A percentile compares a stretch with the other conserved stretches of the same genome.
These are phyloP conservation scores for Saksenaea vasiformis DNA, from an alignment of 371 early-diverging fungal species.

Conservation along the genomic window DNA sequence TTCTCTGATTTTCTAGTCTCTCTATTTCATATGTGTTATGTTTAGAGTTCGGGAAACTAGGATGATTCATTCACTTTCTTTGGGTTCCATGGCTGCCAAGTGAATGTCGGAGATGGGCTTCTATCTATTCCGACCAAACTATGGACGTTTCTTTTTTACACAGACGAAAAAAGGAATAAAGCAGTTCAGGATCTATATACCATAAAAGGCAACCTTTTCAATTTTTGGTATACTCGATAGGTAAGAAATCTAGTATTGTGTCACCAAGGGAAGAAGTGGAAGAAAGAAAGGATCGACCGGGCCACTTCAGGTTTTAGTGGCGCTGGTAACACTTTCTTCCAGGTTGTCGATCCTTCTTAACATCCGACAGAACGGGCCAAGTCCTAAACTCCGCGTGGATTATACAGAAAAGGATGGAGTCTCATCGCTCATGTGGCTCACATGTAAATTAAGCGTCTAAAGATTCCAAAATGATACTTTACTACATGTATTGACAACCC, in stretches of 20 bases:
- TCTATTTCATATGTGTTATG: not conserved
- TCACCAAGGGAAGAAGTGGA: not conserved
- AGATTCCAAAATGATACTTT: not conserved
- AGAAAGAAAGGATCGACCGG: not conserved
- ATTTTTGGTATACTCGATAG: not conserved
- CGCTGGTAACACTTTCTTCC: not conserved
- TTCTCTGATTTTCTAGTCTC: too few relatives aligned
- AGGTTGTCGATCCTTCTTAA: conserved; percentile 1
- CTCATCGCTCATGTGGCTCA: not conserved
- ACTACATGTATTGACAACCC: not conserved
- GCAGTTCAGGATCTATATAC: not conserved
- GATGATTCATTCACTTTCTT: not conserved
- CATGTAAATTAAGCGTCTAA: not conserved
- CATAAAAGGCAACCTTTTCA: not conserved
- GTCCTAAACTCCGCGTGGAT: not conserved
- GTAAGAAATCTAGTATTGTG: too few relatives aligned
- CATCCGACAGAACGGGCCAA: conserved; percentile 4
- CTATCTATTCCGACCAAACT: not conserved
- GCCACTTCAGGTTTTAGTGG: not conserved
- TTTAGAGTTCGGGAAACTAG: not conserved
- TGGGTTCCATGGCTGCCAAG: not conserved
- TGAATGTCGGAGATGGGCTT: not conserved
- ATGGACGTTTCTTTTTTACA: conserved; percentile 1
- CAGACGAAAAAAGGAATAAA: conserved; percentile 1
- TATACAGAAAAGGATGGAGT: not conserved